phyloP scores from a whole-genome alignment of 2,329 filamentous ascomycete species.

The Colletotrichum gloeosporioides region DNA sequence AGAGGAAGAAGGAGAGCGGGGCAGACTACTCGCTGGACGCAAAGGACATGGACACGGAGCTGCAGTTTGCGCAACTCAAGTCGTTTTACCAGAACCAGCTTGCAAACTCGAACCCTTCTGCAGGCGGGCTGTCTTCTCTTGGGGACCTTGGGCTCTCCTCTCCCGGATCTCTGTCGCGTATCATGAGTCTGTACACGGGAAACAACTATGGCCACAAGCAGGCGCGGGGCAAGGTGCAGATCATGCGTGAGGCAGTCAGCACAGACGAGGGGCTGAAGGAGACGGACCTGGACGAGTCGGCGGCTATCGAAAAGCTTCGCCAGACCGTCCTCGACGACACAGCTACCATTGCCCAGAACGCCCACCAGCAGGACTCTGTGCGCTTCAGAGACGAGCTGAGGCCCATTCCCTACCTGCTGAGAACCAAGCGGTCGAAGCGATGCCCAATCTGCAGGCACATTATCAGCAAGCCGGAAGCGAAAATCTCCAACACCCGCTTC shows the following conservation, averaged over 20 bases:
- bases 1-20: conserved; percentile 55
- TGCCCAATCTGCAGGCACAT: conserved; percentile 94
- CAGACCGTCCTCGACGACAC: conserved; percentile 69
- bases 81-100: conserved; percentile 85
- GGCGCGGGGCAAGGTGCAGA: conserved; percentile 62
- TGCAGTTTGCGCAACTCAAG: conserved; percentile 76
- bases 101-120: conserved; percentile 61
- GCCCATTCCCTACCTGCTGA: conserved; percentile 81
- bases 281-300: conserved; percentile 65
- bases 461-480: conserved; percentile 90
- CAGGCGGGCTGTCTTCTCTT: conserved; percentile 50
- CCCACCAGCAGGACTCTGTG: conserved; percentile 53
- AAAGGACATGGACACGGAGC: conserved; percentile 63
- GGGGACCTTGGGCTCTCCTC: conserved; percentile 70
- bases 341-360: conserved; percentile 53
- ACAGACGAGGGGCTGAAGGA: conserved; percentile 74
- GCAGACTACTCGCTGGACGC: conserved; percentile 47
- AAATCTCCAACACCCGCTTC: conserved; percentile 87
- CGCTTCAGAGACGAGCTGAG: conserved; percentile 77
- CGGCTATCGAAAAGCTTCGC: conserved; percentile 64
- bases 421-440: conserved; percentile 92
- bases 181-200: conserved; percentile 89
- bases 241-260: conserved; percentile 80
- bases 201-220: conserved; percentile 69
- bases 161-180: conserved; percentile 81